Conservation (phyloP, 441 rosid genomes). For the Erodium chrysanthum region DNA sequence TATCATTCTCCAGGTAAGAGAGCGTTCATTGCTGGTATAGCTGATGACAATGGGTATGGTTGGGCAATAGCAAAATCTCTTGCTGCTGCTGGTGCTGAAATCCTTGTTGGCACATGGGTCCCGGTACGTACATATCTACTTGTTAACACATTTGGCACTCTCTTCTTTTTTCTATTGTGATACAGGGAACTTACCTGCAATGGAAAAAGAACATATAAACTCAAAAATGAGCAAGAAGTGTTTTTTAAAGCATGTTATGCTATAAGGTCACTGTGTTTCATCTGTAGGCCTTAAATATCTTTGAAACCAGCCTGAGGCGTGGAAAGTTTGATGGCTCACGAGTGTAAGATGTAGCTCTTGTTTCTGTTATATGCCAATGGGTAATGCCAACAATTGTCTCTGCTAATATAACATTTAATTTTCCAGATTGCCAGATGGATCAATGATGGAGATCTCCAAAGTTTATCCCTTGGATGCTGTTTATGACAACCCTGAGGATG, state of each 20-base stretch:
- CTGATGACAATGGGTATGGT: constrained; percentile 95
- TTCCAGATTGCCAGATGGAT: constrained; percentile 81
- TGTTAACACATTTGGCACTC: too few species aligned
- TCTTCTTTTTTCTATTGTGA: too few species aligned
- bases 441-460: constrained; percentile 79
- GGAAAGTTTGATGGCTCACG: constrained; percentile 76
- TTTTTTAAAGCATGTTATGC: constrained; percentile 23
- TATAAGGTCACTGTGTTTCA: not conserved
- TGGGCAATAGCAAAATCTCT: constrained; percentile 99
- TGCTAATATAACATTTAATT: constrained; percentile 15
- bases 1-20: constrained; percentile 48
- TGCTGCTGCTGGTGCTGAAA: constrained; percentile 97
- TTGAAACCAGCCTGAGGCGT: constrained; percentile 63
- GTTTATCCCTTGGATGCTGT: constrained; percentile 89
- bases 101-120: constrained; percentile 92
- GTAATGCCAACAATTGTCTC: constrained; percentile 12
- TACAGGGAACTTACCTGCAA: too few species aligned
- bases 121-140: constrained; percentile 48
- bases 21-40: constrained; percentile 92
- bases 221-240: too few species aligned
- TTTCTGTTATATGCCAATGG: constrained; percentile 12
- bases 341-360: constrained; percentile 35
- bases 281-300: constrained; percentile 65
- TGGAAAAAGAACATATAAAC: too few species aligned
- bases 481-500: constrained; percentile 65